phyloP scores from a whole-genome alignment of 495 filamentous ascomycete species.

The Durotheca rogersii region DNA sequence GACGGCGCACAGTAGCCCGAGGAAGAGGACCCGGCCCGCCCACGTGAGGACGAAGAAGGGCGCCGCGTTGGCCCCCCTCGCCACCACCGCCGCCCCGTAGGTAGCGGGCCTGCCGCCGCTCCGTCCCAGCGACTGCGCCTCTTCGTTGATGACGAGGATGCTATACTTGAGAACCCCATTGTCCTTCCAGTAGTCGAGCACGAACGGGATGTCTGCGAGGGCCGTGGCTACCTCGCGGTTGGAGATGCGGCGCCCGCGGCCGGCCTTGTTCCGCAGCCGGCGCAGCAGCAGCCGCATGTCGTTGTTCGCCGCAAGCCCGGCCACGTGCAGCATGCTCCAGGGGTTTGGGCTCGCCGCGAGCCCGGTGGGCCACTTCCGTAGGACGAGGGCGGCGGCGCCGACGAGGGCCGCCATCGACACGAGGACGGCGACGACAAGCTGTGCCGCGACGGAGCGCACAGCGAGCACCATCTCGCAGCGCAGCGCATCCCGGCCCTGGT shows the following conservation, averaged over 20 bases:
- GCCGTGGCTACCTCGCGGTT: conserved; percentile 9
- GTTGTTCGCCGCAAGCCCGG: conserved; percentile 24
- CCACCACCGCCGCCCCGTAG: conserved; percentile 5
- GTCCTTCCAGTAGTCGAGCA: conserved; percentile 20
- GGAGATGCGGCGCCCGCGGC: conserved; percentile 14
- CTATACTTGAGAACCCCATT: conserved; percentile 17
- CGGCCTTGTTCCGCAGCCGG: conserved; percentile 20
- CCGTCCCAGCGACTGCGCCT: conserved; percentile 7
- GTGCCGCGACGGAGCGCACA: conserved; percentile 20
- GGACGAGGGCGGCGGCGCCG: conserved; percentile 11
- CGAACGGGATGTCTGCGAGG: conserved; percentile 11
- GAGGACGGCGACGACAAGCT: conserved; percentile 26
- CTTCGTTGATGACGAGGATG: conserved; percentile 17
- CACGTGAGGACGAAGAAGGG: conserved; percentile 37
- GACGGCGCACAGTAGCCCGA: conserved; percentile 24
- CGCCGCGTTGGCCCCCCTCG: conserved; percentile 1
- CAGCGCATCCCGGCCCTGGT: conserved; percentile 1
- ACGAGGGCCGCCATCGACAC: conserved; percentile 21
- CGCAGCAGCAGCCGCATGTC: conserved; percentile 24
- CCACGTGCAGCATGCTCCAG: conserved; percentile 34
- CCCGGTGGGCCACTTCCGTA: conserved; percentile 36
- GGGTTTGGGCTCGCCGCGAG: conserved; percentile 36
- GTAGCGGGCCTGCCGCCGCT: conserved; percentile 16
- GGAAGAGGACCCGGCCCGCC: conserved; percentile 26
- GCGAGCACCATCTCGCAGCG: conserved; percentile 23